A percentile compares a stretch with the other conserved stretches of the same genome.
phyloP scores from a whole-genome alignment of 2,329 filamentous ascomycete genomes.

The Diaporthe amygdali region DNA sequence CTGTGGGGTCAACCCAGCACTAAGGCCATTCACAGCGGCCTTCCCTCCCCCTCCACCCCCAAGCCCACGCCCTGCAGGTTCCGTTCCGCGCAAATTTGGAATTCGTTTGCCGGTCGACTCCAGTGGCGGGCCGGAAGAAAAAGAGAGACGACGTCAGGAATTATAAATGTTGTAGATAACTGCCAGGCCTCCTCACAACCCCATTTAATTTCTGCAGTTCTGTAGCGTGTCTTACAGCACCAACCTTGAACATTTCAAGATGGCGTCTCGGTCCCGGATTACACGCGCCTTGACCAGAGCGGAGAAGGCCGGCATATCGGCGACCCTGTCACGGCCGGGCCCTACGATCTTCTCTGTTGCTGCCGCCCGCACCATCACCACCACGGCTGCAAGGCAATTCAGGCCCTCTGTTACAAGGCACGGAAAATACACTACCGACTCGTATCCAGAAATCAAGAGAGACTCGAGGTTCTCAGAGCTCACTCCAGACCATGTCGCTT shows the following conservation, averaged over 20 bases:
- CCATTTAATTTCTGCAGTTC: background rate
- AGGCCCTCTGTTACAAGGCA: constrained; percentile 29
- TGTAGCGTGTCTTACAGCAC: background rate
- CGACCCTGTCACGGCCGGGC: constrained; percentile 12
- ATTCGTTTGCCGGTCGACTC: constrained; percentile 8
- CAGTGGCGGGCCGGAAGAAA: background rate
- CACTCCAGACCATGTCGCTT: constrained; percentile 78
- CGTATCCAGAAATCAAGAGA: constrained; percentile 82
- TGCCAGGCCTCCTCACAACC: background rate
- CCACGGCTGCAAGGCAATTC: constrained; percentile 33
- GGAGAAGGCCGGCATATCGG: constrained; percentile 16
- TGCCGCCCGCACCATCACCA: constrained; percentile 29
- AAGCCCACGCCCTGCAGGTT: background rate
- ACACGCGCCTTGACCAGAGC: constrained; percentile 22
- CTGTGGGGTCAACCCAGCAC: background rate
- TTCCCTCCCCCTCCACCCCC: background rate
- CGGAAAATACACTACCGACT: constrained; percentile 80
- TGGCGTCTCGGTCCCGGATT: constrained; percentile 22
- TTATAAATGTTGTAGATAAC: background rate
- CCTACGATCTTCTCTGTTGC: constrained; percentile 15
- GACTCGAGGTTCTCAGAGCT: constrained; percentile 77
- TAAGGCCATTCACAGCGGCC: background rate
- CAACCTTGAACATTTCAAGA: constrained; percentile 3
- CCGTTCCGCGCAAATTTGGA: constrained; percentile 16
- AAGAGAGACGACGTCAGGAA: background rate